Evolutionary conservation across 345 rosid genomes (phyloP).

Genomic region (Camelina laxa): DNA sequence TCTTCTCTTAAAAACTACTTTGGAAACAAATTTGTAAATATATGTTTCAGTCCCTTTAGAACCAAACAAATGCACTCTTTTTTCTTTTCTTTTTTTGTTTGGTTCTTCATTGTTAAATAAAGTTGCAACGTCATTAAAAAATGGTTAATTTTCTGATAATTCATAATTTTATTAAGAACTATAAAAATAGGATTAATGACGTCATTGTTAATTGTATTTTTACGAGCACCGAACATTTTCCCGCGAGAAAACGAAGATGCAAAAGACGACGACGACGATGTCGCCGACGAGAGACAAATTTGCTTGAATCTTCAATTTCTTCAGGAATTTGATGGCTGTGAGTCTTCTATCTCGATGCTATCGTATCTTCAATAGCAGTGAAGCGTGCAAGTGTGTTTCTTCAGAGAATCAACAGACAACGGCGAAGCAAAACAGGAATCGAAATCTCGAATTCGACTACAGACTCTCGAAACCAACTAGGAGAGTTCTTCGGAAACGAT

Average conservation of each 20-base stretch:
- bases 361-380: slow-evolving; percentile 37
- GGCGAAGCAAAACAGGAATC: slow-evolving; percentile 16
- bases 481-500: neutral
- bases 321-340: slow-evolving; percentile 42
- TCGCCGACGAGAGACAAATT: neutral
- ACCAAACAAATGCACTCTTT: neutral
- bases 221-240: neutral
- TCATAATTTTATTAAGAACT: neutral
- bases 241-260: slow-evolving; percentile 45
- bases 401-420: slow-evolving; percentile 36
- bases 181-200: neutral
- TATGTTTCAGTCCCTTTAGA: slow-evolving; percentile 2
- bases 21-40: slow-evolving; percentile 32
- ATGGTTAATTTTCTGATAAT: neutral
- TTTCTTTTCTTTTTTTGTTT: neutral
- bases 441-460: slow-evolving; percentile 20
- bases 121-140: neutral
- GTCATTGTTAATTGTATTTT: neutral
- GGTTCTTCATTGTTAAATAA: neutral
- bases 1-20: slow-evolving; percentile 40
- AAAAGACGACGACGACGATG: slow-evolving; percentile 8
- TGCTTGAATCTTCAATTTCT: neutral
- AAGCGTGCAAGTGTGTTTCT: slow-evolving; percentile 36
- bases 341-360: slow-evolving; percentile 25
- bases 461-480: slow-evolving; percentile 37